Evolutionary conservation across 805 yeast genomes (phyloP), one percentile per base, ranked within the genome.

Genomic region (Myxozyma mucilagina): DNA sequence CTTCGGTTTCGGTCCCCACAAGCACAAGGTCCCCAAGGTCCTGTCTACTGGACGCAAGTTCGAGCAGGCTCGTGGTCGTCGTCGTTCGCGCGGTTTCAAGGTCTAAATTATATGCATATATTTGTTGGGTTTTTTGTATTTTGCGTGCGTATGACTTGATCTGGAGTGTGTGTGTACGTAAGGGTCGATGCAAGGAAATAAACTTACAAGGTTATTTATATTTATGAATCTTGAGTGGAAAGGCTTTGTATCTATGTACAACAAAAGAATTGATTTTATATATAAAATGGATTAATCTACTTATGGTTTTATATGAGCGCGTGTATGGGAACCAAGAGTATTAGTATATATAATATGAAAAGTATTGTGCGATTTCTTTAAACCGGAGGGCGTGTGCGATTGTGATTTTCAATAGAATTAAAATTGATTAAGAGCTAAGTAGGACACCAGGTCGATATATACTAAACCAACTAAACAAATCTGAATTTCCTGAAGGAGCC

Each of bases 11-110:
- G 99, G 99, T 84, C 99, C 99, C 78, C 99, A 94, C 96, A 90
- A 90, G 87, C 83, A 85, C 84, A 94, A 94, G 90, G 98, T 98
- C 77, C 99, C 99, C 83, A 91, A 96, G 85, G 87, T 94, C 81
- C 76, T 82, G 77, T 93, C 98, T 69, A 91, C 84, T 81, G 99
- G 99, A 81, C 94, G 98, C 88, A 94, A 94, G 85, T 94, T 94
- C 87, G 99, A 94, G 87, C 91, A 94, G 84, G 99, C 97, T 77
- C 94, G 99, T 90, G 99, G 99, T 87, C 96, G 88, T 83, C 87
- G 99, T 85, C 87, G 85, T 81, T 92, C 98, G 73, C 91, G 96
- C 87, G 99, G 97, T 85, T 94, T 94, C 99, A 94, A 94, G 89
- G 99, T 94, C 84, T 94, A 93, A 90, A 49, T 45, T 44, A 43